Base-by-base conservation (phyloP, 2,329 filamentous ascomycete genomes). In the Botrytis aclada region DNA sequence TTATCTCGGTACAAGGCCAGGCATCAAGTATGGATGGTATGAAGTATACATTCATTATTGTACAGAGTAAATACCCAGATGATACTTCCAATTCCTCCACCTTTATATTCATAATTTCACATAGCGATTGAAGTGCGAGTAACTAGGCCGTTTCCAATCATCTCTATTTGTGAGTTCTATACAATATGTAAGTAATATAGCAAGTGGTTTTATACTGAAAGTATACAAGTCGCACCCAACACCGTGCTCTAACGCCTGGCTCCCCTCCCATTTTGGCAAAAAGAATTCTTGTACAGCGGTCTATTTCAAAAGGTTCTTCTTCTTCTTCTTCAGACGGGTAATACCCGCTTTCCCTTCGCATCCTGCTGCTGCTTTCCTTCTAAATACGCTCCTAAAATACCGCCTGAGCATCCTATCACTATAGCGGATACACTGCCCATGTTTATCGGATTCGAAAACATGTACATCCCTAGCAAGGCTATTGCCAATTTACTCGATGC, bases 381-480 rank as follows among this genome's bases (percentile, higher is more conserved):
- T n/a, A 72, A 43, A 51, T 39, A 67, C 20, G 32, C 62, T 14
- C 70, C 70, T 9, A 72, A 5, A 16, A 72, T 60, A 4, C 41
- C 51, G 4, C 70, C 70, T 6, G 51, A 67, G 43, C 62, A 72
- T 39, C 70, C 70, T 25, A 72, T 45, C 25, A 72, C 16, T 18
- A 72, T 69, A 25, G 47, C 47, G 12, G 62, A 56, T 29, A 72
- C 51, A 20, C 62, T 69, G 16, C 32, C 47, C 5, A 67, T 3
- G 34, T 22, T 47, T 18, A 69, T 60, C 32, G 62, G 70, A 47
- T 60, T 25, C 22, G 43, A 56, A 66, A 47, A 72, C 10, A 69
- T 39, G 7, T 60, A 67, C 63, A 72, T 37, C n/a, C 62, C 70
- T 32, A 72, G 47, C 12, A 72, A 47, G 5, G 70, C 62, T n/a